Evolutionary conservation across 768 basidiomycete genomes (phyloP).

Genomic region (Pisolithus orientalis): DNA sequence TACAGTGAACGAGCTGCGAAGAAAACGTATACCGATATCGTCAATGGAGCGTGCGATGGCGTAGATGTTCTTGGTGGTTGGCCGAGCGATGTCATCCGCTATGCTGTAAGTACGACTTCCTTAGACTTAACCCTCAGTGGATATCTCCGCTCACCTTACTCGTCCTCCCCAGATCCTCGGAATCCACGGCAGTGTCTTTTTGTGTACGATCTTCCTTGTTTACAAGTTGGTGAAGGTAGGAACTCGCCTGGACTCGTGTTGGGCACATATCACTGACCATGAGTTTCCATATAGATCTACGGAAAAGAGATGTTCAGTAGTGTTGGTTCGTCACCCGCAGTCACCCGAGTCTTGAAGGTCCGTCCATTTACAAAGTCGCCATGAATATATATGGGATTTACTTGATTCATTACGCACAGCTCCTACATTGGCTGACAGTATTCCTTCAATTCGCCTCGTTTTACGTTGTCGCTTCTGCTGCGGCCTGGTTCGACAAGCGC

Average conservation of each 20-base stretch:
- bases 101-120: slow-evolving; percentile 27
- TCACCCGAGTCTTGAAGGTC: slow-evolving; percentile 46
- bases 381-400: neutral
- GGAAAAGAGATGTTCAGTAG: slow-evolving; percentile 39
- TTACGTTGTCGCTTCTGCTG: slow-evolving; percentile 41
- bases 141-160: slow-evolving; percentile 1
- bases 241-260: neutral
- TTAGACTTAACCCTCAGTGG: neutral
- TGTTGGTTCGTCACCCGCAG: slow-evolving; percentile 40
- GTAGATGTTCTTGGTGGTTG: slow-evolving; percentile 36
- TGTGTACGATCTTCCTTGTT: slow-evolving; percentile 34
- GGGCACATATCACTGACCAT: neutral
- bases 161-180: slow-evolving; percentile 31
- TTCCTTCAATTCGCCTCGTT: slow-evolving; percentile 43
- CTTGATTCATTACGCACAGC: slow-evolving; percentile 20
- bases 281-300: slow-evolving; percentile 31
- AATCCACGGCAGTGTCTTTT: slow-evolving; percentile 31
- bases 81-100: slow-evolving; percentile 29
- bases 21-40: slow-evolving; percentile 29
- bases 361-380: neutral
- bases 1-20: slow-evolving; percentile 26
- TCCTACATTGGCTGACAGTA: slow-evolving; percentile 44
- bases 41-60: slow-evolving; percentile 33
- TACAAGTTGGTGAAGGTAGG: slow-evolving; percentile 38
- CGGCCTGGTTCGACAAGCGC: slow-evolving; percentile 46